phyloP scores from a whole-genome alignment of 2,329 filamentous ascomycete species.

The Fusarium sp. region DNA sequence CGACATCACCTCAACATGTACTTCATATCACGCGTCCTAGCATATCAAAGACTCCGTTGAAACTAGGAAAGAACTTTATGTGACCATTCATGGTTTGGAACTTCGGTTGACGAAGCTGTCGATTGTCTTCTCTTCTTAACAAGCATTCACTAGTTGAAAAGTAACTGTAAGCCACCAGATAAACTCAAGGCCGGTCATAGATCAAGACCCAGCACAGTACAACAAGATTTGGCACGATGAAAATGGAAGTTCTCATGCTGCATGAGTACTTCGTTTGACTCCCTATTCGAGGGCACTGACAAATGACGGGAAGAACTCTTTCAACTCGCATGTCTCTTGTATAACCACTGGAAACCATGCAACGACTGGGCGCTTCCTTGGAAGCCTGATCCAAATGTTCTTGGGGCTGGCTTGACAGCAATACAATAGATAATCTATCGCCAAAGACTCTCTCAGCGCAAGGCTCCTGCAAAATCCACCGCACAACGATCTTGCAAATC shows the following conservation, averaged over 20 bases:
- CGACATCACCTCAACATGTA: background rate
- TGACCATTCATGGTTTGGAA: rapidly evolving
- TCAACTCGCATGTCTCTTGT: no score
- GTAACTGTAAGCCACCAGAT: background rate
- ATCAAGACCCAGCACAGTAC: rapidly evolving
- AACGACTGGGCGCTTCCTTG: no score
- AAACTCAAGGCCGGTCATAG: background rate
- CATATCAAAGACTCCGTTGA: background rate
- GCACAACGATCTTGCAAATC: no score
- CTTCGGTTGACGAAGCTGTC: rapidly evolving
- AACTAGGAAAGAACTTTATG: background rate
- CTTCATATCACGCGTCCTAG: no score
- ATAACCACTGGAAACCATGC: rapidly evolving
- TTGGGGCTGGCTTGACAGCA: no score
- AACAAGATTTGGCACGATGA: rapidly evolving
- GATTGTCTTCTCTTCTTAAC: rapidly evolving
- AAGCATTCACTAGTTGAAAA: background rate
- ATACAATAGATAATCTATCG: background rate
- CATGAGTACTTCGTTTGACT: no score
- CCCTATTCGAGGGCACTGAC: rapidly evolving
- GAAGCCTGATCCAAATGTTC: background rate
- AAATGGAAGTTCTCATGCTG: background rate
- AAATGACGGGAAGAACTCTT: rapidly evolving
- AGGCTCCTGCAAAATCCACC: background rate
- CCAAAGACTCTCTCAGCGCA: background rate